Evolutionary conservation across 1,284 basidiomycete genomes (phyloP).

Genomic region (Malassezia caprae): DNA sequence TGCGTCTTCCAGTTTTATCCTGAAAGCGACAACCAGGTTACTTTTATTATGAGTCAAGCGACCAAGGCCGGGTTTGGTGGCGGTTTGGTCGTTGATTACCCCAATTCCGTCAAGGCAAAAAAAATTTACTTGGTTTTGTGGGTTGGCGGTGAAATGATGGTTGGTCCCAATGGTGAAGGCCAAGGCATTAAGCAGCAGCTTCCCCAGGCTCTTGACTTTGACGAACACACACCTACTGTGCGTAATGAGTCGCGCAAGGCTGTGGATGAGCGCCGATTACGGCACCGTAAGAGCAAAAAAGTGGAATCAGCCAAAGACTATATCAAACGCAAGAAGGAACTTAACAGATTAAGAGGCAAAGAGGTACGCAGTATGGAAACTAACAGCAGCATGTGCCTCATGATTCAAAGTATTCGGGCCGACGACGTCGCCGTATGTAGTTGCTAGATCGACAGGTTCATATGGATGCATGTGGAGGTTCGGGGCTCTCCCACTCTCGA

Average conservation of each 20-base stretch:
- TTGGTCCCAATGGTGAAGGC: conserved; percentile 45
- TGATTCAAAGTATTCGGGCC: conserved; percentile 40
- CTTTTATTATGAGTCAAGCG: conserved; percentile 80
- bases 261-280: conserved; percentile 49
- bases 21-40: conserved; percentile 44
- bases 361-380: conserved; percentile 40
- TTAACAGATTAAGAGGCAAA: conserved; percentile 54
- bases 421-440: conserved; percentile 13
- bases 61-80: conserved; percentile 93
- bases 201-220: conserved; percentile 29
- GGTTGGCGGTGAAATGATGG: conserved; percentile 47
- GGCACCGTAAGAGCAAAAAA: conserved; percentile 52
- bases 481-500: neutral
- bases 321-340: conserved; percentile 56
- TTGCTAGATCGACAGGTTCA: neutral
- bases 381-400: conserved; percentile 28
- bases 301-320: conserved; percentile 51
- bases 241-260: conserved; percentile 34
- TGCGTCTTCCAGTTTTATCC: conserved; percentile 61
- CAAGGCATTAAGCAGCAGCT: conserved; percentile 27
- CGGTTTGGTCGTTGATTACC: conserved; percentile 77
- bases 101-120: conserved; percentile 48
- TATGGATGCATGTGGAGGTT: conserved; percentile 12
- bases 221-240: conserved; percentile 23
- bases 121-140: conserved; percentile 49